Evolutionary conservation across 257 asterid species (phyloP).

Genomic region (Mentha longifolia): DNA sequence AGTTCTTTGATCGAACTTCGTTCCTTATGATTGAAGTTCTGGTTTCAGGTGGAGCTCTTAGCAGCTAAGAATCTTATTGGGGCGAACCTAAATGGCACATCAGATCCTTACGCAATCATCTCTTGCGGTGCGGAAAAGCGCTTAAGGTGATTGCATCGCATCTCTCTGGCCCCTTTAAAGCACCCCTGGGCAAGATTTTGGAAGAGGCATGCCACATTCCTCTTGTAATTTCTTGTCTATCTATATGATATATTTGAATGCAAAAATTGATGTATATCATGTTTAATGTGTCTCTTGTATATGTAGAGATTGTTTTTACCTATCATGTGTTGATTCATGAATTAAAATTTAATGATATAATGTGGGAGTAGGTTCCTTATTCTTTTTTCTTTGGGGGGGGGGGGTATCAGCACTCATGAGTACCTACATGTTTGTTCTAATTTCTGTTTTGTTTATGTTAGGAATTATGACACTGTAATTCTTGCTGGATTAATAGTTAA

Average conservation of each 20-base stretch:
- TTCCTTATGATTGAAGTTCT: constrained; percentile 27
- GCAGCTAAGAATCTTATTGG: constrained; percentile 93
- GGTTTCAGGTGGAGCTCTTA: constrained; percentile 80
- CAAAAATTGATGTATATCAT: constrained; percentile 8
- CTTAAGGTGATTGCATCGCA: constrained; percentile 70
- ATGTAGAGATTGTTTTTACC: too few relatives aligned
- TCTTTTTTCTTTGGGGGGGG: too few relatives aligned
- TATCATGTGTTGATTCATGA: neutral
- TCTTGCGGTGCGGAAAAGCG: constrained; percentile 83
- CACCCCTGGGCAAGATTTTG: constrained; percentile 27
- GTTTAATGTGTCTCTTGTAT: neutral
- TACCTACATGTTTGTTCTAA: too few relatives aligned
- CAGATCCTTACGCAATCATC: constrained; percentile 94
- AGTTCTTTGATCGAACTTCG: constrained; percentile 6
- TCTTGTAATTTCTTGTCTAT: constrained; percentile 27
- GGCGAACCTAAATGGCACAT: constrained; percentile 83
- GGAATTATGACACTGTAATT: too few relatives aligned
- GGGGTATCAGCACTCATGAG: too few relatives aligned
- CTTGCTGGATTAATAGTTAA: too few relatives aligned
- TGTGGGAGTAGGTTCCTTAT: too few relatives aligned
- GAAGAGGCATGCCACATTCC: constrained; percentile 30
- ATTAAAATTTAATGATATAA: too few relatives aligned
- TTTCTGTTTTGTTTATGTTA: too few relatives aligned
- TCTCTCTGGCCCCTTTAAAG: constrained; percentile 36
- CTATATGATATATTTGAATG: constrained; percentile 7